These are phyloP conservation scores for Massarina eburnea DNA, from an alignment of 2,329 filamentous ascomycete genomes.

Conservation along the genomic window DNA sequence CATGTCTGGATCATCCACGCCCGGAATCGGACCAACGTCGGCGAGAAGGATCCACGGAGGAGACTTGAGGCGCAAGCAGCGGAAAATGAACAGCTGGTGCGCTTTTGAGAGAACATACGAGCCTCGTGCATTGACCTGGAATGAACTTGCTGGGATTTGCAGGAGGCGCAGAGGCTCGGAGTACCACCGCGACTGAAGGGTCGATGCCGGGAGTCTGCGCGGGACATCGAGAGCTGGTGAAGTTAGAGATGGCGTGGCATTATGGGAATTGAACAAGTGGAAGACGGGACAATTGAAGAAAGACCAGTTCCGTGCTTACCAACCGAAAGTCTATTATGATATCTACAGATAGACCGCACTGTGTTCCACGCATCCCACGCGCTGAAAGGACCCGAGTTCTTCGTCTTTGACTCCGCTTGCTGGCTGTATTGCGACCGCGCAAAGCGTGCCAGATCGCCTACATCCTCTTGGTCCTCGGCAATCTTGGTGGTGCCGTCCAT, in stretches of 20 bases:
- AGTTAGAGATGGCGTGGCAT: slow-evolving; percentile 1
- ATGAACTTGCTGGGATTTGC: slow-evolving; percentile 55
- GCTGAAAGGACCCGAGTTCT: slow-evolving; percentile 67
- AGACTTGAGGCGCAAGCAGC: slow-evolving; percentile 59
- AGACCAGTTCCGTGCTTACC: slow-evolving; percentile 60
- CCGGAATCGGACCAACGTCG: slow-evolving; percentile 59
- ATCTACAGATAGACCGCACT: slow-evolving; percentile 82
- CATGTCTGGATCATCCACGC: slow-evolving; percentile 45
- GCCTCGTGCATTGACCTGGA: slow-evolving; percentile 60
- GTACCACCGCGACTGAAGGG: slow-evolving; percentile 63
- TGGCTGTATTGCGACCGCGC: slow-evolving; percentile 37
- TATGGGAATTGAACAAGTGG: neutral
- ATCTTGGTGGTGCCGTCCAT: slow-evolving; percentile 73
- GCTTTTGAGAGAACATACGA: slow-evolving; percentile 61
- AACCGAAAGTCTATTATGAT: slow-evolving; percentile 76
- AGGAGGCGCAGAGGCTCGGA: slow-evolving; percentile 64
- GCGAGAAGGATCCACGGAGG: slow-evolving; percentile 63
- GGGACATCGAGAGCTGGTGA: slow-evolving; percentile 59
- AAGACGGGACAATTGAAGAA: neutral
- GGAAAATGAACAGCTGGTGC: slow-evolving; percentile 60
- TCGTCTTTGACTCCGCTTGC: slow-evolving; percentile 35
- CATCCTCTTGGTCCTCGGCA: slow-evolving; percentile 55
- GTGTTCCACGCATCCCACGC: slow-evolving; percentile 94
- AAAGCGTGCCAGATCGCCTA: slow-evolving; percentile 57
- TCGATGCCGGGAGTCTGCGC: slow-evolving; percentile 58